Conservation (phyloP, 495 filamentous ascomycete species). For the Tricharina praecox region DNA sequence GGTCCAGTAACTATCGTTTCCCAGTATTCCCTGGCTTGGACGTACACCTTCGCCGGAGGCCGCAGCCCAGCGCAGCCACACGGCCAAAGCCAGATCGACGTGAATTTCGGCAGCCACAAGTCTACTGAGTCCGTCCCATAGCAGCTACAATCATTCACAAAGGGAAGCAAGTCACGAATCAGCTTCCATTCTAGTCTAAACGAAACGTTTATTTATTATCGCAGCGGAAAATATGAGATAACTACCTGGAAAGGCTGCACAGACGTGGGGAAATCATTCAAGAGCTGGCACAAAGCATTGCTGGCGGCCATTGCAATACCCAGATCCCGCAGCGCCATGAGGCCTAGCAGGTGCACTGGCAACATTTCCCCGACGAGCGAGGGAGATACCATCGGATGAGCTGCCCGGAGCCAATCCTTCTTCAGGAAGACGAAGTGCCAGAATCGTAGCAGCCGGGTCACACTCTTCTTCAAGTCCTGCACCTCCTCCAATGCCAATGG, state of each 20-base stretch:
- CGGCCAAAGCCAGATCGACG: slow-evolving; percentile 14
- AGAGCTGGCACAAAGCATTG: slow-evolving; percentile 14
- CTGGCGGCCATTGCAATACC: slow-evolving; percentile 9
- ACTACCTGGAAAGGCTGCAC: slow-evolving; percentile 13
- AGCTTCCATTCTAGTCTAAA: background rate
- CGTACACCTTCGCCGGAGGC: slow-evolving; percentile 4
- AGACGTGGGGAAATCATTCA: slow-evolving; percentile 8
- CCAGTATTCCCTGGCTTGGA: slow-evolving; percentile 15
- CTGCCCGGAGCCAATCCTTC: background rate
- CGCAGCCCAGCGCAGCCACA: slow-evolving; percentile 27
- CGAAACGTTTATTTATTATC: background rate
- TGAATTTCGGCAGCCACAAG: slow-evolving; percentile 12
- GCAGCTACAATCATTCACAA: slow-evolving; percentile 12
- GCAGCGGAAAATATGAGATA: background rate
- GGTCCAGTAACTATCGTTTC: slow-evolving; percentile 28
- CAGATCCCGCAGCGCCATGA: slow-evolving; percentile 13
- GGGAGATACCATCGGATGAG: too few relatives aligned
- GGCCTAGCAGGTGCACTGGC: slow-evolving; percentile 5
- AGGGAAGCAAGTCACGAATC: background rate
- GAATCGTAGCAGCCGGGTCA: slow-evolving; percentile 8
- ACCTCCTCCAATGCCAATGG: background rate
- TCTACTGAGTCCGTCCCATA: slow-evolving; percentile 16
- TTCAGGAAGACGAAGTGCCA: slow-evolving; percentile 10
- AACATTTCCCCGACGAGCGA: background rate
- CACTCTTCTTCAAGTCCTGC: slow-evolving; percentile 4